These are phyloP conservation scores for Fusarium sp. DNA, from an alignment of 2,329 filamentous ascomycete genomes.

Conservation along the genomic window DNA sequence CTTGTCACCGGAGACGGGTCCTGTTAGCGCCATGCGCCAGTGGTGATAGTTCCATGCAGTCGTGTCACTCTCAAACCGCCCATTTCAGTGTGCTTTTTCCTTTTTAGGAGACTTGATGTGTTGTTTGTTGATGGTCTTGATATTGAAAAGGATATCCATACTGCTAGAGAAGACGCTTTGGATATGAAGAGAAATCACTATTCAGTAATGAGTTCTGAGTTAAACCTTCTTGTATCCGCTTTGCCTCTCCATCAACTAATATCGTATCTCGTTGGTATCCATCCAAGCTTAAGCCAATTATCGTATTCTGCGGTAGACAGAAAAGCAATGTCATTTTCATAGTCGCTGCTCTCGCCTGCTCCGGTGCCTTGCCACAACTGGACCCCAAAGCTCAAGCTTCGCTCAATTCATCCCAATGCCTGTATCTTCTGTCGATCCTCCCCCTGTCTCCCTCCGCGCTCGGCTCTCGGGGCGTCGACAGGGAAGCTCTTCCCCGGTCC, in stretches of 20 bases:
- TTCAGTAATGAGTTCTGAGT: background rate
- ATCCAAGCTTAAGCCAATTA: background rate
- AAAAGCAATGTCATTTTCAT: conserved; percentile 4
- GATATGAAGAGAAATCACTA: background rate
- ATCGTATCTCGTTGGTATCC: background rate
- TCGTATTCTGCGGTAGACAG: background rate
- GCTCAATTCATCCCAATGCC: background rate
- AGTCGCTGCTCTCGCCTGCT: conserved; percentile 1
- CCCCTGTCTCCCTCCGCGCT: conserved; percentile 3
- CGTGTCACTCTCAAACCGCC: conserved; percentile 24
- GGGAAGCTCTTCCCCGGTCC: background rate
- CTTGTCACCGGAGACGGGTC: conserved; percentile 20
- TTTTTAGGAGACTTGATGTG: background rate
- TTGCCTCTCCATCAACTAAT: background rate
- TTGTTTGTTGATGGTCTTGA: background rate
- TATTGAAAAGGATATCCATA: conserved; percentile 1
- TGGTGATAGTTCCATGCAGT: conserved; percentile 27
- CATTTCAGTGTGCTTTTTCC: conserved; percentile 4
- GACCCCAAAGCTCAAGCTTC: conserved; percentile 12
- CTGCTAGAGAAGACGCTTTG: background rate
- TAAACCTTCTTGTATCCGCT: background rate
- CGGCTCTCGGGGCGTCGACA: background rate
- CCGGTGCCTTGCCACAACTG: conserved; percentile 17
- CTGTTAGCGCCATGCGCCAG: conserved; percentile 29
- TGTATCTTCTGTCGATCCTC: background rate